These are phyloP conservation scores for Liriodendron chinense DNA, from an alignment of 164 flowering plant genomes.

Conservation along the genomic window DNA sequence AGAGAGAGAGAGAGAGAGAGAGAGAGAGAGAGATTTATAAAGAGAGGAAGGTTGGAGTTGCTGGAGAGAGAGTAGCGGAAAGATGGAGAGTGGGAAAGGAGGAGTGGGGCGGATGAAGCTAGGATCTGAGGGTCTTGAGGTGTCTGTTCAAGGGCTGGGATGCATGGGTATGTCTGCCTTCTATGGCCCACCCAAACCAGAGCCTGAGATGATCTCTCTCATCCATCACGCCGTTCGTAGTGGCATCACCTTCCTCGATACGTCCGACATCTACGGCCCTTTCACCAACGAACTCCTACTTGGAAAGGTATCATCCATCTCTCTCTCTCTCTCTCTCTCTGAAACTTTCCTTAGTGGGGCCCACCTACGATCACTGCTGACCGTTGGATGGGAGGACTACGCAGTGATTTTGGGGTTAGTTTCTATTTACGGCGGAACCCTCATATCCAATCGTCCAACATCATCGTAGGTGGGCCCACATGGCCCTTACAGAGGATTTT, in stretches of 20 bases:
- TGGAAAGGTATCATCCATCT: constrained; percentile 15
- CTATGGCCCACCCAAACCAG: constrained; percentile 34
- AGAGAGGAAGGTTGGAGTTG: neutral
- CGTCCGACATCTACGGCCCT: constrained; percentile 41
- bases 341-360: neutral
- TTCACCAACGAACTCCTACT: constrained; percentile 35
- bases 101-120: constrained; percentile 25
- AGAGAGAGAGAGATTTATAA: no score
- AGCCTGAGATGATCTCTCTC: constrained; percentile 30
- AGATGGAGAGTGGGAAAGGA: neutral
- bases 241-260: constrained; percentile 41
- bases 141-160: constrained; percentile 30
- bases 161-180: constrained; percentile 40
- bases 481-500: no score
- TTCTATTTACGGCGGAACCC: no score
- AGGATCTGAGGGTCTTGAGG: constrained; percentile 33
- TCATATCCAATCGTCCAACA: no score
- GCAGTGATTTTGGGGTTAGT: no score
- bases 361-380: no score
- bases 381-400: no score
- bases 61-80: neutral
- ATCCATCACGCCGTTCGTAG: constrained; percentile 31
- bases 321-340: neutral
- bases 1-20: constrained; percentile 11
- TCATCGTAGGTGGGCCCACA: no score